These are phyloP conservation scores for Saccharomyces eubayanus DNA, from an alignment of 805 yeast genomes.

Conservation along the genomic window DNA sequence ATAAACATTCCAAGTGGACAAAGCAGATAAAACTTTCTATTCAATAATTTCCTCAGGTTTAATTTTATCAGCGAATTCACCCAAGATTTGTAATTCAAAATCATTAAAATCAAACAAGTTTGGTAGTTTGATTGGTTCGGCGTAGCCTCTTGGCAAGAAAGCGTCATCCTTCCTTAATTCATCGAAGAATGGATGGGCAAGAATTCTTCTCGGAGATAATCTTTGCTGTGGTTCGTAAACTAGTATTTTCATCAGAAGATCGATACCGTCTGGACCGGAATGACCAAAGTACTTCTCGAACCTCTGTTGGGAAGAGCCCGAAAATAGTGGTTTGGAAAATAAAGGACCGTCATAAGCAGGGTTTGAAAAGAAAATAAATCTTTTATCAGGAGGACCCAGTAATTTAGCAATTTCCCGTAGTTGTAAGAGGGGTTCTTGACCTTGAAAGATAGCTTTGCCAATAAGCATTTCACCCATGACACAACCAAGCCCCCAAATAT, in stretches of 20 bases:
- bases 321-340: conserved; percentile 55
- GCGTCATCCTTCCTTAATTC: conserved; percentile 57
- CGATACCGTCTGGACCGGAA: conserved; percentile 81
- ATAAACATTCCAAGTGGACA: background rate
- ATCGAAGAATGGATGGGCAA: conserved; percentile 84
- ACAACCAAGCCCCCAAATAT: conserved; percentile 97
- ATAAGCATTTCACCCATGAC: conserved; percentile 89
- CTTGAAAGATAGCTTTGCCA: conserved; percentile 93
- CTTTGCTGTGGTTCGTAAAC: conserved; percentile 87
- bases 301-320: conserved; percentile 45
- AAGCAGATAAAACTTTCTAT: background rate
- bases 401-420: conserved; percentile 83
- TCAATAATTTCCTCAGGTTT: conserved; percentile 8
- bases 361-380: conserved; percentile 64
- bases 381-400: conserved; percentile 77
- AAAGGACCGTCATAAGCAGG: conserved; percentile 70
- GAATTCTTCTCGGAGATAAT: conserved; percentile 68
- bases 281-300: conserved; percentile 62
- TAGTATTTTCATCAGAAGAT: conserved; percentile 67
- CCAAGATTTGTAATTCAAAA: conserved; percentile 48
- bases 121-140: conserved; percentile 37
- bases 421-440: conserved; percentile 81
- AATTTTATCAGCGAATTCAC: conserved; percentile 17
- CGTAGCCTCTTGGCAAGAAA: conserved; percentile 49
- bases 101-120: conserved; percentile 62